A percentile compares a stretch with the other conserved stretches of the same genome.
Evolutionary conservation across 345 rosid species (phyloP).

Genomic region (Eutrema heterophyllum): DNA sequence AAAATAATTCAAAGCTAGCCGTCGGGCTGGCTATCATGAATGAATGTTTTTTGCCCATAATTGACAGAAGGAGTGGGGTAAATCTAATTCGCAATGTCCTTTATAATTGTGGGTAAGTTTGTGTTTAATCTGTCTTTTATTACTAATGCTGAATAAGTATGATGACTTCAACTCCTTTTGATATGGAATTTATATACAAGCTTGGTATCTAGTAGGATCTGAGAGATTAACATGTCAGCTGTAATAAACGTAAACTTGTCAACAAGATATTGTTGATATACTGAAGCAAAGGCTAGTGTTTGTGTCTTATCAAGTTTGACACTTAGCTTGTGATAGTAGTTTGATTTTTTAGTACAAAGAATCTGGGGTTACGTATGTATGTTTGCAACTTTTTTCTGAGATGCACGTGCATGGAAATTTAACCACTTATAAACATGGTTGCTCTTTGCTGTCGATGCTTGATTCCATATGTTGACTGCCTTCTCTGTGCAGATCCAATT

Average conservation of each 20-base stretch:
- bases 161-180: neutral
- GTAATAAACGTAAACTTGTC: conserved; percentile 3
- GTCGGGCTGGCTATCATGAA: conserved; percentile 32
- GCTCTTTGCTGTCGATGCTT: neutral
- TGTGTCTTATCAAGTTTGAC: neutral
- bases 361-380: neutral
- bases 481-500: conserved; percentile 31
- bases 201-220: neutral
- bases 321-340: neutral
- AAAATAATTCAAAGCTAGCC: conserved; percentile 35
- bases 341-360: neutral
- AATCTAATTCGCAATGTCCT: conserved; percentile 32
- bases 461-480: conserved; percentile 1
- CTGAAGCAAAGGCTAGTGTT: neutral
- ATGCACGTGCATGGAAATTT: neutral
- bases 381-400: neutral
- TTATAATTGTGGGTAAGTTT: conserved; percentile 34
- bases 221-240: neutral
- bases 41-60: conserved; percentile 34
- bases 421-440: neutral
- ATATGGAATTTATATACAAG: neutral
- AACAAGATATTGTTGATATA: neutral
- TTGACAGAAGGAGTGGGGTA: conserved; percentile 34
- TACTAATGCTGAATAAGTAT: neutral
- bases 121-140: neutral